A percentile compares a stretch with the other conserved stretches of the same genome.
Conservation (phyloP, 2,329 filamentous ascomycete species). For the Lecanoromycetidae sp. region DNA sequence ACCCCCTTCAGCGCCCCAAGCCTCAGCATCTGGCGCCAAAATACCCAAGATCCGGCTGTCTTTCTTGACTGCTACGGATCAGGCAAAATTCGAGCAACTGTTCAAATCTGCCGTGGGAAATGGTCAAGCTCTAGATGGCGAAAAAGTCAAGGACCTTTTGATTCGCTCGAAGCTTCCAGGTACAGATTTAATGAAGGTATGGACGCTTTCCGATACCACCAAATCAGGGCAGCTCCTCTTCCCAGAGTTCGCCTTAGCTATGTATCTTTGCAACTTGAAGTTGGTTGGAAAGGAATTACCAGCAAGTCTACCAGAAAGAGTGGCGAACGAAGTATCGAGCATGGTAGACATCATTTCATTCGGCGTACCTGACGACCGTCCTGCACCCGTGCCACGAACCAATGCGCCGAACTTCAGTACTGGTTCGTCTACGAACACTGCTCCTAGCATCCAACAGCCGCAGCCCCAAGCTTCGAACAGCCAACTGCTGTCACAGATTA, state of each 20-base stretch:
- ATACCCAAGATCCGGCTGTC: slow-evolving; percentile 91
- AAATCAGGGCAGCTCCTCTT: slow-evolving; percentile 94
- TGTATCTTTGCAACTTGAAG: slow-evolving; percentile 96
- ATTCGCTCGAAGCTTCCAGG: slow-evolving; percentile 80
- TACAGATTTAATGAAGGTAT: slow-evolving; percentile 81
- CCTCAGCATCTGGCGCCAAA: slow-evolving; percentile 54
- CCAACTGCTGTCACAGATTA: slow-evolving; percentile 46
- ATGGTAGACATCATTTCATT: slow-evolving; percentile 99
- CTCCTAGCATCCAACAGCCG: slow-evolving; percentile 48
- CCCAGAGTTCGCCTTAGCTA: slow-evolving; percentile 90
- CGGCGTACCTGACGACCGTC: slow-evolving; percentile 64
- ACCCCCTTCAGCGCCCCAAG: slow-evolving; percentile 49
- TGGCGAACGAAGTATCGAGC: slow-evolving; percentile 94
- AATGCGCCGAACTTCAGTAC: slow-evolving; percentile 62
- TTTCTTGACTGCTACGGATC: slow-evolving; percentile 90
- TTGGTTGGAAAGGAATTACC: slow-evolving; percentile 79
- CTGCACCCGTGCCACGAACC: slow-evolving; percentile 40
- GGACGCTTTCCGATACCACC: slow-evolving; percentile 89
- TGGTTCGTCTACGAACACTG: slow-evolving; percentile 37
- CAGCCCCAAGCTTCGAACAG: slow-evolving; percentile 59
- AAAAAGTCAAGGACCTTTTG: slow-evolving; percentile 82
- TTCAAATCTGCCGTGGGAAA: slow-evolving; percentile 92
- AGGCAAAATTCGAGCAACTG: slow-evolving; percentile 91
- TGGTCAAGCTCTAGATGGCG: slow-evolving; percentile 73
- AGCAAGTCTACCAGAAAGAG: slow-evolving; percentile 60